A percentile compares a stretch with the other conserved stretches of the same genome.
phyloP scores from a whole-genome alignment of 305 asterid genomes.

The Caryopteris hybrid region DNA sequence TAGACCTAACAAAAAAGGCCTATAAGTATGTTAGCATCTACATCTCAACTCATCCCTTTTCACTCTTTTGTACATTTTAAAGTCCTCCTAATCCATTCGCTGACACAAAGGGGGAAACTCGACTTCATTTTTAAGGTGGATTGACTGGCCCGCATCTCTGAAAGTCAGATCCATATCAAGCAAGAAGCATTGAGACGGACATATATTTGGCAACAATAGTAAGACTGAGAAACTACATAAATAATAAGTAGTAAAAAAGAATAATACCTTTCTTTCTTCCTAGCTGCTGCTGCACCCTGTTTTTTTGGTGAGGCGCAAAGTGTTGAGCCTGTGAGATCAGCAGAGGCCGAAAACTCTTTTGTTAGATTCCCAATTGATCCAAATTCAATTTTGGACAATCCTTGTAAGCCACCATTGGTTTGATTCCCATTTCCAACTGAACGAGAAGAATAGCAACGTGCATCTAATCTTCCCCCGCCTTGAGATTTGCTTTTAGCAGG shows the following conservation, averaged over 20 bases:
- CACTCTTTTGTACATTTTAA: conserved; percentile 13
- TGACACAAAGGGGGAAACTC: conserved; percentile 56
- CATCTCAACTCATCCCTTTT: neutral
- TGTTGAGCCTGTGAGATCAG: conserved; percentile 15
- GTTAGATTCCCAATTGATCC: conserved; percentile 64
- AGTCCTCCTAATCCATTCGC: neutral
- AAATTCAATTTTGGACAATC: conserved; percentile 40
- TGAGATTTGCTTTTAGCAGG: conserved; percentile 23
- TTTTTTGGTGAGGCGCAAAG: neutral
- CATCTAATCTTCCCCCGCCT: conserved; percentile 25
- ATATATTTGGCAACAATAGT: too few relatives aligned
- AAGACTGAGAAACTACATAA: too few relatives aligned
- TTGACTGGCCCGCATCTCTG: conserved; percentile 31
- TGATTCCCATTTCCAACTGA: conserved; percentile 18
- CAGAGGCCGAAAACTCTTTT: conserved; percentile 30
- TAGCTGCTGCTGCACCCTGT: conserved; percentile 9
- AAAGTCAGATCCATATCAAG: conserved; percentile 14
- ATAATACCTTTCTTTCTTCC: conserved; percentile 37
- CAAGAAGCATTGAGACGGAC: neutral
- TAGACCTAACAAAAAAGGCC: neutral
- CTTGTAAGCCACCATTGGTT: conserved; percentile 19
- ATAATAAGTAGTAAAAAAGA: neutral
- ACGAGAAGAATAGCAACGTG: conserved; percentile 24
- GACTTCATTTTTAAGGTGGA: conserved; percentile 43
- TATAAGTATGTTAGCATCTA: conserved; percentile 14